Base-by-base conservation (phyloP, 768 basidiomycete species). In the Suillus sp. region DNA sequence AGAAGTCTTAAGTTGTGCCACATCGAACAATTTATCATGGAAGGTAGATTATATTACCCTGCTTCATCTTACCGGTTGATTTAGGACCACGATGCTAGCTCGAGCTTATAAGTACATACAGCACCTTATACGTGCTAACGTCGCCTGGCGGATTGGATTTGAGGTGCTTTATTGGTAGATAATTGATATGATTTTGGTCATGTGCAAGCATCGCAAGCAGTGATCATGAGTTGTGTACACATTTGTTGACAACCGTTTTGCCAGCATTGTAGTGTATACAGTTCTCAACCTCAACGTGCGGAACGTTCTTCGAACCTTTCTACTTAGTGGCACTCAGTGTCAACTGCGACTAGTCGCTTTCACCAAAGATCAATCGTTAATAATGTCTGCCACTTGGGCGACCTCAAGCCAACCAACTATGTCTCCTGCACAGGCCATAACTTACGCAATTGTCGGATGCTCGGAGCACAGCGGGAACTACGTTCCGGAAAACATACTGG, bases 401-500 rank as follows among this genome's bases (percentile, higher is more conserved):
- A 25, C 66, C 56, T 45, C 47, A 18, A 62, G 48, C 60, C 55
- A 62, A 27, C 35, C 65, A 16, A 40, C 38, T 14, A 60, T 47
- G 54, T 63, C 64, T 8, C 45, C 71, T 13, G 25, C 64, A 11
- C 74, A 73, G n/a, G 27, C 69, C 2, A 66, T 81, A n/a, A 37
- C 69, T n/a, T 91, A 86, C 65, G 77, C 81, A 0, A 84, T 92
- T 38, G 81, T 81, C 0, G 80, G 81, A 25, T 84, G 85, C 43
- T 88, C 89, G n/a, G 83, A 89, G 40, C 89, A 90, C 73, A 91
- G 89, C 67, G 87, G 87, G 3, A 80, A 78, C 66, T 92, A 91
- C 76, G 80, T 78, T 32, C 82, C 90, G 3, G 85, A 90, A 64
- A 88, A 92, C 65, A 89, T 93, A 61, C 74, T 88, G 30, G 76